Conservation (phyloP, 345 rosid species). For the Atalantia buxifolia region DNA sequence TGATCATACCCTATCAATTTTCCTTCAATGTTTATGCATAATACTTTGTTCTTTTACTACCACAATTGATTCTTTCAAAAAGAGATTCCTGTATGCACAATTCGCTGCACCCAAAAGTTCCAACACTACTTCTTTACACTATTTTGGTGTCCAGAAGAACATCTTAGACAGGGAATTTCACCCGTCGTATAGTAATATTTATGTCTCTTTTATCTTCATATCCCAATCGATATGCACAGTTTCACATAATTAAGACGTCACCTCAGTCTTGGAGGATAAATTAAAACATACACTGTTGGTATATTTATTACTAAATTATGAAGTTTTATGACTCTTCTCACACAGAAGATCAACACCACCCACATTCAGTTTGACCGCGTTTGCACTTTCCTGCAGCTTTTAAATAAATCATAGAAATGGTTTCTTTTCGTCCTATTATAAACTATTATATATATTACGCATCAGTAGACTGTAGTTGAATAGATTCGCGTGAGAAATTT, state of each 20-base stretch:
- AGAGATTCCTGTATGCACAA: not conserved
- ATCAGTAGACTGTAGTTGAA: too few species aligned
- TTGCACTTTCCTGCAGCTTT: not conserved
- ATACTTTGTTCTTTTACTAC: not conserved
- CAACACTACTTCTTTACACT: not conserved
- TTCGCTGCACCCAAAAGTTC: not conserved
- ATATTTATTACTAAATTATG: not conserved
- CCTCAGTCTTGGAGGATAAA: not conserved
- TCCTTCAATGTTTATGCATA: not conserved
- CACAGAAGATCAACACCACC: not conserved
- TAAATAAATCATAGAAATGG: too few species aligned
- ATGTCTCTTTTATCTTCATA: not conserved
- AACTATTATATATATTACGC: too few species aligned
- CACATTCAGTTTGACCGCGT: not conserved
- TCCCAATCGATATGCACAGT: not conserved
- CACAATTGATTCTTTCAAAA: not conserved
- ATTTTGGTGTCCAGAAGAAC: not conserved
- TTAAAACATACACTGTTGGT: not conserved
- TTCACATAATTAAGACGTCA: not conserved
- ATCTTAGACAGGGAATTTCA: not conserved
- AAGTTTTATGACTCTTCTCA: not conserved
- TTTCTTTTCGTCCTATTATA: not conserved
- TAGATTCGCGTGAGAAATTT: too few species aligned
- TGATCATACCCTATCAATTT: constrained; percentile 2
- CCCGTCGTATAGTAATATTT: not conserved